Percentiles rank a stretch among this genome's conserved stretches.
Evolutionary conservation across 805 yeast genomes (phyloP).

Genomic region (Saccharomyces cerevisiae): DNA sequence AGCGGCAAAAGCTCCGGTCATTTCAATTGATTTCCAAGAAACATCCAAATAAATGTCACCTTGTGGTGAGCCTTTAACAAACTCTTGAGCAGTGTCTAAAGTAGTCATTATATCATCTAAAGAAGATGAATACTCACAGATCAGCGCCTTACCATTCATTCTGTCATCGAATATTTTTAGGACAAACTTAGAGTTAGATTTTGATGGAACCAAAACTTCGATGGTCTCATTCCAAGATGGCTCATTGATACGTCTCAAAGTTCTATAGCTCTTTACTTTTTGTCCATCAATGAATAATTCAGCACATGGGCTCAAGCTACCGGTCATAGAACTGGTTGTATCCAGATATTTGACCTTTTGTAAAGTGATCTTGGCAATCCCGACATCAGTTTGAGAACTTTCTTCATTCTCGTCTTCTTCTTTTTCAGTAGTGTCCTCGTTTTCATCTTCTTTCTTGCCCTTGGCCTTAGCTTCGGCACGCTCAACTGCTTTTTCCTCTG

Average conservation of each 20-base stretch:
- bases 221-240: constrained; percentile 62
- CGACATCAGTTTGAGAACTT: constrained; percentile 55
- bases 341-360: constrained; percentile 57
- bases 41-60: constrained; percentile 51
- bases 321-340: constrained; percentile 39
- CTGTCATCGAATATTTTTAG: constrained; percentile 57
- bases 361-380: constrained; percentile 57
- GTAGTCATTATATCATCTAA: constrained; percentile 42
- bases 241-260: constrained; percentile 57
- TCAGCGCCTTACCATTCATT: constrained; percentile 35
- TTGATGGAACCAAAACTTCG: constrained; percentile 56
- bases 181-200: constrained; percentile 45
- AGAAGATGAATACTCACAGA: constrained; percentile 43
- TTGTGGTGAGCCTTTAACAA: constrained; percentile 42
- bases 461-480: constrained; percentile 6
- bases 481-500: constrained; percentile 15
- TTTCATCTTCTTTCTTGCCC: constrained; percentile 5
- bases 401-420: constrained; percentile 20
- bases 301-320: constrained; percentile 52
- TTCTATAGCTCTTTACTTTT: constrained; percentile 49
- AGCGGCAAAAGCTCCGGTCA: constrained; percentile 42
- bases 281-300: constrained; percentile 54
- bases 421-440: constrained; percentile 11
- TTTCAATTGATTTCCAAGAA: constrained; percentile 62
- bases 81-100: constrained; percentile 40